phyloP scores from a whole-genome alignment of 2,329 filamentous ascomycete genomes.

The Aspergillus sp. region DNA sequence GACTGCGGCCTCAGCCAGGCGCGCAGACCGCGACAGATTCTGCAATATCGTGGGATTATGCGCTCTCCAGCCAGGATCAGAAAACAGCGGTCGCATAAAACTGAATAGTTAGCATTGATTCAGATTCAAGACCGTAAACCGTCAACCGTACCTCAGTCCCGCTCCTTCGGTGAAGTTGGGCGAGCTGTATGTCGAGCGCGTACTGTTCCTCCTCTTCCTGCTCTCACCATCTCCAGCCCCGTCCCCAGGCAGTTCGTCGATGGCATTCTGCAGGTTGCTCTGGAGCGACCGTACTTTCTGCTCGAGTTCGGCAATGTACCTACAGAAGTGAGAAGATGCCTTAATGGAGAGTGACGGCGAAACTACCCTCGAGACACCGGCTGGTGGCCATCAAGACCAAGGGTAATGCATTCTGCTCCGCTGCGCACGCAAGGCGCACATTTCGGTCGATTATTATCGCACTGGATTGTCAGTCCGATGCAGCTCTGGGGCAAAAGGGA shows the following conservation, averaged over 20 bases:
- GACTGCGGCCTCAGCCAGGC: conserved; percentile 13
- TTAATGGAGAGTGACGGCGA: background rate
- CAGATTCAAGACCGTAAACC: background rate
- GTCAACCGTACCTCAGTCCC: conserved; percentile 16
- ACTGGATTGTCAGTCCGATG: conserved; percentile 14
- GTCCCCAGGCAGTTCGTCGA: background rate
- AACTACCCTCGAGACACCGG: conserved; percentile 24
- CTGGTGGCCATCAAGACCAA: conserved; percentile 22
- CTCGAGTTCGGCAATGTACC: conserved; percentile 28
- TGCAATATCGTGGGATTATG: conserved; percentile 20
- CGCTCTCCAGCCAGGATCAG: conserved; percentile 19
- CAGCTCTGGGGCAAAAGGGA: background rate
- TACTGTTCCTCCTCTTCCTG: background rate
- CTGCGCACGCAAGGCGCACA: conserved; percentile 27
- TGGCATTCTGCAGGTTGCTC: background rate
- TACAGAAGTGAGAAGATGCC: background rate
- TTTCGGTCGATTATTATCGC: conserved; percentile 31
- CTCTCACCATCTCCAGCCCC: background rate
- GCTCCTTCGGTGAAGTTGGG: conserved; percentile 21
- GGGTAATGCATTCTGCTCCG: conserved; percentile 27
- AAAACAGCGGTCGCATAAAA: conserved; percentile 21
- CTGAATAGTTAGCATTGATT: background rate
- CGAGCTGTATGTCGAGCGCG: conserved; percentile 9
- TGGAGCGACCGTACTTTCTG: conserved; percentile 16
- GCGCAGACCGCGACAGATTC: conserved; percentile 8